phyloP scores from a whole-genome alignment of 495 filamentous ascomycete genomes.

The Daldinia concentrica region DNA sequence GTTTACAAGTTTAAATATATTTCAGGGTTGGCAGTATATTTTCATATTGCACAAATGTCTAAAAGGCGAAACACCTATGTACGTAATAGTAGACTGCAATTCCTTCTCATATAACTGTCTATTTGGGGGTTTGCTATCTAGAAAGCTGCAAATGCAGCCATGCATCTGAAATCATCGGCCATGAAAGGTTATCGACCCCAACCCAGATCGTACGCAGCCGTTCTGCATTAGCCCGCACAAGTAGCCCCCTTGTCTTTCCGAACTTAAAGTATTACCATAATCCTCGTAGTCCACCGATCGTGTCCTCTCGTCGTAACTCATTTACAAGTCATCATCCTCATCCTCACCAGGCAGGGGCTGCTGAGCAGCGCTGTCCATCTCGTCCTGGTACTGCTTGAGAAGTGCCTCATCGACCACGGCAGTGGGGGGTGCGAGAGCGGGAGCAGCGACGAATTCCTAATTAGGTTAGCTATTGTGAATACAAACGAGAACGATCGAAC shows the following conservation, averaged over 20 bases:
- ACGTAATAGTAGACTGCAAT: slow-evolving; percentile 24
- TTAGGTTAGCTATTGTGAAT: slow-evolving; percentile 26
- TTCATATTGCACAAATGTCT: not conserved
- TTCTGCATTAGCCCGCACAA: slow-evolving; percentile 28
- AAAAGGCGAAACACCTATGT: not conserved
- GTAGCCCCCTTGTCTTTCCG: slow-evolving; percentile 33
- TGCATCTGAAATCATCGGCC: slow-evolving; percentile 41
- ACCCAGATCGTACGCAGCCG: slow-evolving; percentile 26
- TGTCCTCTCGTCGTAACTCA: slow-evolving; percentile 25
- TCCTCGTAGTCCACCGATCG: slow-evolving; percentile 17
- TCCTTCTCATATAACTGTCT: slow-evolving; percentile 42
- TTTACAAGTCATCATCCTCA: slow-evolving; percentile 72
- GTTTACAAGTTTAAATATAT: not conserved
- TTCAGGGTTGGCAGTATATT: too few relatives aligned
- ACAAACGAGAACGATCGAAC: slow-evolving; percentile 37
- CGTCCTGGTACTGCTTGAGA: slow-evolving; percentile 81
- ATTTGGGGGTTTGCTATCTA: slow-evolving; percentile 48
- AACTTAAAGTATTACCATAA: slow-evolving; percentile 39
- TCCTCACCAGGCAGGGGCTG: slow-evolving; percentile 97
- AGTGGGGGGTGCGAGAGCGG: slow-evolving; percentile 92
- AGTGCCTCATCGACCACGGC: slow-evolving; percentile 85
- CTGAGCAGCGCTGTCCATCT: slow-evolving; percentile 84
- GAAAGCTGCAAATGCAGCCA: slow-evolving; percentile 44
- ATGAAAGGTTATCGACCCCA: slow-evolving; percentile 34
- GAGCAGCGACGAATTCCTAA: slow-evolving; percentile 96